Percentiles rank a stretch among this genome's conserved stretches.
Conservation (phyloP, 768 basidiomycete genomes). For the Tephrocybe rancida region DNA sequence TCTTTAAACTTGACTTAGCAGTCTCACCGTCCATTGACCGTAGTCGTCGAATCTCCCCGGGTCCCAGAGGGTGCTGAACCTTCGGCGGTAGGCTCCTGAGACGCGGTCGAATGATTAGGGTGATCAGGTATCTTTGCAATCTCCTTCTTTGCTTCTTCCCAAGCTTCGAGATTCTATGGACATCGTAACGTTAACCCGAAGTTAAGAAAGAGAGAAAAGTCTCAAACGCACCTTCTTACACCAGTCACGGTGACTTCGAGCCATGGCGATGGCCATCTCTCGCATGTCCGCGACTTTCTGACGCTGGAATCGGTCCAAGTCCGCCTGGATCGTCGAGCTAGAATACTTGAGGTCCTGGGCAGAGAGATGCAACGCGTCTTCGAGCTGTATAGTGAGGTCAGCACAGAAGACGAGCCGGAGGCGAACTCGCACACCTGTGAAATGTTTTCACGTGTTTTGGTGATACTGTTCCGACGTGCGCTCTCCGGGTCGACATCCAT, state of each 20-base stretch:
- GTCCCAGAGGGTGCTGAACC: conserved; percentile 37
- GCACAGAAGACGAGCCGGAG: conserved; percentile 1
- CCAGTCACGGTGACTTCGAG: conserved; percentile 92
- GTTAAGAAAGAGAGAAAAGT: not conserved
- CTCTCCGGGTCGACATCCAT: conserved; percentile 99
- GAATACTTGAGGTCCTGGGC: conserved; percentile 96
- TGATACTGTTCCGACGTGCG: conserved; percentile 89
- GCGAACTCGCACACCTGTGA: conserved; percentile 68
- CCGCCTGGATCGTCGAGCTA: conserved; percentile 94
- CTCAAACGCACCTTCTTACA: conserved; percentile 79
- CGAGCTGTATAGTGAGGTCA: conserved; percentile 67
- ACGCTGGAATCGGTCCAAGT: conserved; percentile 96
- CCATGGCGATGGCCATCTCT: conserved; percentile 92
- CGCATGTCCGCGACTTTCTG: conserved; percentile 97
- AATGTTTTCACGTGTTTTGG: conserved; percentile 92
- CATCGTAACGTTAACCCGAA: not conserved
- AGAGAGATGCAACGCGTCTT: conserved; percentile 90
- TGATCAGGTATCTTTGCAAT: conserved; percentile 90
- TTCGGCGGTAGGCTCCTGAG: conserved; percentile 33
- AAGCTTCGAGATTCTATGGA: conserved; percentile 88
- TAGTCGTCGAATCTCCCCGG: conserved; percentile 70
- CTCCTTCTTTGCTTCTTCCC: conserved; percentile 95
- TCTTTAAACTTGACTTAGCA: not conserved
- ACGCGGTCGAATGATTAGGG: conserved; percentile 68
- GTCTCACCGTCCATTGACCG: conserved; percentile 62